These are phyloP conservation scores for Starmerella bombi DNA, from an alignment of 805 yeast genomes.

Conservation along the genomic window DNA sequence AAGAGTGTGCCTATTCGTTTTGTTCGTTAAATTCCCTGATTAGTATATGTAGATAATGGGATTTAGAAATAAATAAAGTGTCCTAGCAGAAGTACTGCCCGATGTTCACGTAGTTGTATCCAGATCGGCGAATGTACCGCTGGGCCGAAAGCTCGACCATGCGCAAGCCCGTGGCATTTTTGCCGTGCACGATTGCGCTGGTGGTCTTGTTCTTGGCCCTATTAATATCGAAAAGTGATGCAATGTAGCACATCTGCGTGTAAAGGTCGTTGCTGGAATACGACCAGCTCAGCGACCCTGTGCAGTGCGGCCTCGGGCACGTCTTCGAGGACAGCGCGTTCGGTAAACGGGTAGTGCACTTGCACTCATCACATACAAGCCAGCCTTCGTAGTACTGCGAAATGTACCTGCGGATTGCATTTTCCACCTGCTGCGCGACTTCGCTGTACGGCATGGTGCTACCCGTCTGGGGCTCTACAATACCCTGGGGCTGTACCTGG, in stretches of 20 bases:
- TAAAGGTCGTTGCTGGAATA: slow-evolving; percentile 72
- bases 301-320: slow-evolving; percentile 34
- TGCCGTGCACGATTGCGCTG: slow-evolving; percentile 63
- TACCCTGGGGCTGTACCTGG: slow-evolving; percentile 51
- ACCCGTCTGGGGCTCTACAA: slow-evolving; percentile 54
- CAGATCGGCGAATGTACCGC: slow-evolving; percentile 25
- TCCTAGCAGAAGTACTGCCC: slow-evolving; percentile 13
- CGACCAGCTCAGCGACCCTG: slow-evolving; percentile 61
- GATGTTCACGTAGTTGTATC: slow-evolving; percentile 8
- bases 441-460: slow-evolving; percentile 38
- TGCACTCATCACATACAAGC: slow-evolving; percentile 69
- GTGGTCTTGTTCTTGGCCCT: slow-evolving; percentile 42
- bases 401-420: slow-evolving; percentile 53
- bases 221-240: slow-evolving; percentile 67
- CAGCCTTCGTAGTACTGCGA: slow-evolving; percentile 75
- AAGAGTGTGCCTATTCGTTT: slow-evolving; percentile 9
- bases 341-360: slow-evolving; percentile 81
- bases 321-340: slow-evolving; percentile 84
- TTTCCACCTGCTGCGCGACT: slow-evolving; percentile 61
- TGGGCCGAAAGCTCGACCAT: slow-evolving; percentile 45
- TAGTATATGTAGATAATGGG: background rate
- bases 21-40: background rate
- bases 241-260: slow-evolving; percentile 71
- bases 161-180: slow-evolving; percentile 51
- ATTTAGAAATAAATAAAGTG: too few relatives aligned